Evolutionary conservation across 192 early-diverging fungal genomes (phyloP), one percentile per base, ranked within the genome.

Genomic region (Linnemannia hyalina): DNA sequence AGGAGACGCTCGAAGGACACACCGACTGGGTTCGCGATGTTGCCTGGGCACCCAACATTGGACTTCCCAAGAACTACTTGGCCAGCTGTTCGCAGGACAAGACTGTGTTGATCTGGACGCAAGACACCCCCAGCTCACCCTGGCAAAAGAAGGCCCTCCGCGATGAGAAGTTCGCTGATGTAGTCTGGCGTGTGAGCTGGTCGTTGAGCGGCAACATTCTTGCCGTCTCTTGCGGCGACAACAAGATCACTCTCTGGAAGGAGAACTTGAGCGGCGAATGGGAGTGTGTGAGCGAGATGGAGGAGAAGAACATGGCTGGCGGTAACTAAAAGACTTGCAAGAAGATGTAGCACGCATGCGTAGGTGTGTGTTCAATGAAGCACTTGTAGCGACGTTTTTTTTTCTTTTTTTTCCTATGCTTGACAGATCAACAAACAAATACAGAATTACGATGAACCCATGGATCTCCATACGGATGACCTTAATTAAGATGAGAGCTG

Each of bases 181-280:
- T 98, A 13, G 96, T 99, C 49, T 99, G 99, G 99, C 93, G 97
- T 70, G 97, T 99, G 73, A 97, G 96, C 92, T 99, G 99, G 99
- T 97, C 96, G 35, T 87, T 95, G 77, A 93, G 96, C 9, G 99
- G 99, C 22, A 99, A 98, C 84, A 95, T 99, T 41, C 89, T 99
- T 73, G 99, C 99, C 7, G 99, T 99, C 16, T 96, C 96, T 15
- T 95, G 96, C 82, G 99, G 97, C 32, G 98, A 99, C 87, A 99
- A 99, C 91, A 97, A 96, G 90, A 92, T 99, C 26, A 97, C 96
- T 6, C 90, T 99, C 74, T 99, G 97, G 97, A 98, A 98, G 88
- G 97, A 99, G 91, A 96, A 95, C 84, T 81, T 97, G 60, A 94
- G 95, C 80, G 97, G 98, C 82, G 96, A 96, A 55, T 99, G 95